Evolutionary conservation across 1,284 basidiomycete species (phyloP), one percentile per base, ranked within the genome.

Genomic region (Trametes pubescens): DNA sequence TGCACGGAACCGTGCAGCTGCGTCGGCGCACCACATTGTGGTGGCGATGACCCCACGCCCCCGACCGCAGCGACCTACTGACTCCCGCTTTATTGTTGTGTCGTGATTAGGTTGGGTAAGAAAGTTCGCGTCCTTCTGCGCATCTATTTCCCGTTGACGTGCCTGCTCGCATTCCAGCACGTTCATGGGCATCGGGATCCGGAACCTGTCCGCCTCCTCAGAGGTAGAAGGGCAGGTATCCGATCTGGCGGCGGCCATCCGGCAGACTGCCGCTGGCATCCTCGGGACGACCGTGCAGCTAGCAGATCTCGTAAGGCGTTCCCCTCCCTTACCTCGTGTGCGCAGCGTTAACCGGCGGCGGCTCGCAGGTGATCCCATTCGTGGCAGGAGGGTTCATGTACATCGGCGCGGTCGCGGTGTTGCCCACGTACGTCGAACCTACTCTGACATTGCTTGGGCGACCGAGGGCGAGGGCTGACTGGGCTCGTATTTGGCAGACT

Each of bases 311-410:
- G 94, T 91, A 71, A 74, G 86, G 79, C 51, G 60, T 63, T 43
- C 40, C 13, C 8, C 40, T 63, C 60, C 32, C 26, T 52, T 51
- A 56, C 37, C 64, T 63, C 47, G 64, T 54, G 44, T 59, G 62
- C 62, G 57, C 57, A 60, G 64, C 59, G 62, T 43, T 56, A 40
- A 35, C 34, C 51, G n/a, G 11, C n/a, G 22, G 26, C 7, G 47
- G 24, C 51, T 29, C 37, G 62, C 70, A 93, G 91, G 91, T 95
- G 63, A 95, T 96, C 69, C 94, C 94, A 4, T 94, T 94, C 72
- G 94, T 95, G 34, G 94, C 94, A 53, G 94, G 94, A 72, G 94
- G 94, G n/a, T 96, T 95, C 80, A 81, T 96, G 74, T 95, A 96
- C 78, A 95, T 95, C 71, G 94, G 93, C 21, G 92, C 92, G 47